phyloP scores from a whole-genome alignment of 2,329 filamentous ascomycete species.

The Cryphonectria nitschkei region DNA sequence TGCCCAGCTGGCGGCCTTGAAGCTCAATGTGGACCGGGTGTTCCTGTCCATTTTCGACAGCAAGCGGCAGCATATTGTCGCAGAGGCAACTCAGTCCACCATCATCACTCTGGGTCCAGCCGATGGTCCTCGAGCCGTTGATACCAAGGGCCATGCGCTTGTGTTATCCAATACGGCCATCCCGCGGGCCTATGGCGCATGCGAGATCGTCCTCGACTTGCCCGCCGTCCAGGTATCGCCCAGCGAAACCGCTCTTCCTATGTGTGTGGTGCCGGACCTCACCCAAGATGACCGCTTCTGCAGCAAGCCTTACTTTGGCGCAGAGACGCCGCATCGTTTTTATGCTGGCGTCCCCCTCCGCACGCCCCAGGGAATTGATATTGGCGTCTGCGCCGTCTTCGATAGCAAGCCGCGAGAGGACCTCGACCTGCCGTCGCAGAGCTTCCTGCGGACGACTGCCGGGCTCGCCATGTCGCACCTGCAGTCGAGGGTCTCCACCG shows the following conservation, averaged over 20 bases:
- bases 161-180: constrained; percentile 17
- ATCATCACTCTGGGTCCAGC: constrained; percentile 2
- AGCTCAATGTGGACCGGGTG: constrained; percentile 45
- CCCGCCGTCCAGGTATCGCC: constrained; percentile 4
- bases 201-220: constrained; percentile 15
- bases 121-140: background rate
- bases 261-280: constrained; percentile 23
- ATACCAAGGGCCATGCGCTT: background rate
- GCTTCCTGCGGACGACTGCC: constrained; percentile 34
- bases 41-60: constrained; percentile 28
- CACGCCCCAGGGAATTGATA: constrained; percentile 21
- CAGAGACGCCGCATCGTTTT: constrained; percentile 13
- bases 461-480: constrained; percentile 35
- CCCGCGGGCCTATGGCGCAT: constrained; percentile 7
- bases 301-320: background rate
- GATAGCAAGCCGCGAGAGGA: constrained; percentile 7
- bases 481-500: constrained; percentile 32
- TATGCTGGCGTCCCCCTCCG: constrained; percentile 28
- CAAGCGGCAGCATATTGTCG: constrained; percentile 24
- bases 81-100: constrained; percentile 22
- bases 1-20: constrained; percentile 52
- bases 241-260: background rate
- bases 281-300: constrained; percentile 20
- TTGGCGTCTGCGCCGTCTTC: constrained; percentile 22
- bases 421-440: constrained; percentile 27